Evolutionary conservation across 345 rosid species (phyloP).

Genomic region (Syzygium oleosum): DNA sequence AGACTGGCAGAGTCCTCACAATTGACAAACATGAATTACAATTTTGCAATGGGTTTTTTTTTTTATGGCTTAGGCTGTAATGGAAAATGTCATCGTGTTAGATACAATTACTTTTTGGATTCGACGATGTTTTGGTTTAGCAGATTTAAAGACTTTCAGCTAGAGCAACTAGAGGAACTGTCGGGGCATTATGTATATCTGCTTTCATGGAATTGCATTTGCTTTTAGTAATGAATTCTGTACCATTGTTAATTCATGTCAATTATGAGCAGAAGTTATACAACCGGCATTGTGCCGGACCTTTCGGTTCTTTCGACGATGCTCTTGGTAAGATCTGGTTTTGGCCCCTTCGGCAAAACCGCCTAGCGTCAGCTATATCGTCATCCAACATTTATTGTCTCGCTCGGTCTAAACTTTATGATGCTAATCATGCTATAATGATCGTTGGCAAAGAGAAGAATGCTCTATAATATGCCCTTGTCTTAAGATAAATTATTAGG

Average conservation of each 20-base stretch:
- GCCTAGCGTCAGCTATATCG: fast-evolving
- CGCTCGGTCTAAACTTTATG: not conserved
- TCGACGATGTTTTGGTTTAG: not conserved
- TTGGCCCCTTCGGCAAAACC: not conserved
- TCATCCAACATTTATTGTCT: not conserved
- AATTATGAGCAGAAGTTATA: not conserved
- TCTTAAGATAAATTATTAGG: not conserved
- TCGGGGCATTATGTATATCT: not conserved
- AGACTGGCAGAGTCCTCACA: not conserved
- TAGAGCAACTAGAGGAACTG: not conserved
- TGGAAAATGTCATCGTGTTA: not conserved
- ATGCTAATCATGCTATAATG: not conserved
- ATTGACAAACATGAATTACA: not conserved
- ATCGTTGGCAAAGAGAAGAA: not conserved
- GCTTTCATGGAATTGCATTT: not conserved
- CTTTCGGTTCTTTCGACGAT: not conserved
- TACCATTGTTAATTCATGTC: not conserved
- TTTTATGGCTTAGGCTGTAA: not conserved
- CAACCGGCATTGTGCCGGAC: not conserved
- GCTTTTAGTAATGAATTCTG: not conserved
- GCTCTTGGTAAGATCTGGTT: not conserved
- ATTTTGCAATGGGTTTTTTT: not conserved
- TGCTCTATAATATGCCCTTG: not conserved
- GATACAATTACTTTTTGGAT: not conserved
- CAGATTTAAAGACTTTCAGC: not conserved